phyloP scores from a whole-genome alignment of 352 stramenopile species.

The Pythium guiyangense region DNA sequence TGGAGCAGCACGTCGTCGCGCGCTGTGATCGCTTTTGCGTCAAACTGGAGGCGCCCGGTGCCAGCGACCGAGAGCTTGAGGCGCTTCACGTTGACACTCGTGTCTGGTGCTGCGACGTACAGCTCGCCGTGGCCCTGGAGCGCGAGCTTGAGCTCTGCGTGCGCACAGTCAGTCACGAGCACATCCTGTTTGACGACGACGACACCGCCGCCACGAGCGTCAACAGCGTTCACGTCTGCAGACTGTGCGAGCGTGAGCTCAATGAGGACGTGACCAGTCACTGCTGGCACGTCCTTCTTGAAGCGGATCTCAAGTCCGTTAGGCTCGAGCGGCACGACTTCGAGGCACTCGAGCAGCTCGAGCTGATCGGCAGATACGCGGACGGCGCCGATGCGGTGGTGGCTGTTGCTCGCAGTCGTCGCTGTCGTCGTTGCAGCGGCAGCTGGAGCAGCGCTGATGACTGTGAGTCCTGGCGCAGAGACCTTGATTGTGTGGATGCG shows the following conservation, averaged over 20 bases:
- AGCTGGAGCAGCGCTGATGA: slow-evolving; percentile 2
- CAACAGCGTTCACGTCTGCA: slow-evolving; percentile 4
- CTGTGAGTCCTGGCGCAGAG: slow-evolving; percentile 8
- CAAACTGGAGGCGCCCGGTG: slow-evolving; percentile 7
- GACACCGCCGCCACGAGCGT: slow-evolving; percentile 1
- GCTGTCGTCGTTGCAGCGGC: no score
- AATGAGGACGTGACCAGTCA: slow-evolving; percentile 7
- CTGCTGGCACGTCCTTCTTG: slow-evolving; percentile 1
- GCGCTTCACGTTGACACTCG: slow-evolving; percentile 2
- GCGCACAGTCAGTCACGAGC: slow-evolving; percentile 4
- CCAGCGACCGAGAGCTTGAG: slow-evolving; percentile 3
- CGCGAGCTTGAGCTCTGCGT: slow-evolving; percentile 3
- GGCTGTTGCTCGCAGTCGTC: background rate
- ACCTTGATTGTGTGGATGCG: slow-evolving; percentile 5
- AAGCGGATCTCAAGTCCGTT: slow-evolving; percentile 11
- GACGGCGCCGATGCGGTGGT: slow-evolving; percentile 2
- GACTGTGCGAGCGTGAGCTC: slow-evolving; percentile 2
- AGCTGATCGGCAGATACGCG: slow-evolving; percentile 4
- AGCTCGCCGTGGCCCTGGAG: slow-evolving; percentile 6
- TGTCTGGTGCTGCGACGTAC: background rate
- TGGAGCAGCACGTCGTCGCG: slow-evolving; percentile 6
- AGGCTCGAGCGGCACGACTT: slow-evolving; percentile 8
- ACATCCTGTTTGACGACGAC: slow-evolving; percentile 10
- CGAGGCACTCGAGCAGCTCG: slow-evolving; percentile 9
- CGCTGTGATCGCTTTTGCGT: background rate